phyloP scores from a whole-genome alignment of 1,284 basidiomycete genomes.

The Ceraceosorus guamensis region DNA sequence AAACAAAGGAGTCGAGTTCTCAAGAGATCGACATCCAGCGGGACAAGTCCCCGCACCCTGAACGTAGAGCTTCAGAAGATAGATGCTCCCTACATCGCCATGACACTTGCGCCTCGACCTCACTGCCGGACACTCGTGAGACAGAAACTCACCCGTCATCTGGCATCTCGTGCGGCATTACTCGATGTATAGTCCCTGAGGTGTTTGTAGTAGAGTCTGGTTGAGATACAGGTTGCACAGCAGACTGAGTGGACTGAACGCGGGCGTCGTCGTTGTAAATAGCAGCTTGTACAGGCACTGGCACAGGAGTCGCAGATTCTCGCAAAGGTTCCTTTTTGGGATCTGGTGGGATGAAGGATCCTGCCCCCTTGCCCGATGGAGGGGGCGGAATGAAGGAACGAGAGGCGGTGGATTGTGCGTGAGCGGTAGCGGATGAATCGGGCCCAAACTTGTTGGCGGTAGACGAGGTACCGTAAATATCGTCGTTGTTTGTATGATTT shows the following conservation, averaged over 20 bases:
- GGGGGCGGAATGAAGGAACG: conserved; percentile 10
- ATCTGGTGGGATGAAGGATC: background rate
- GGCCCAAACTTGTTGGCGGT: background rate
- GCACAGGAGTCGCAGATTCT: background rate
- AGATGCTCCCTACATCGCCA: background rate
- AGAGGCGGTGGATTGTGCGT: background rate
- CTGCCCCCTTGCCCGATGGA: background rate
- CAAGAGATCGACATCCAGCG: background rate
- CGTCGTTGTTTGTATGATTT: conserved; percentile 1
- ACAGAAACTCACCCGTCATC: conserved; percentile 84
- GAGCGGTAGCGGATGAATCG: background rate
- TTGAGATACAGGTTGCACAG: too few species aligned
- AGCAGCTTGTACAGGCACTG: conserved; percentile 1
- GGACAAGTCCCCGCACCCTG: background rate
- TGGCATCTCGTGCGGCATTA: conserved; percentile 89
- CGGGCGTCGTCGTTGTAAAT: background rate
- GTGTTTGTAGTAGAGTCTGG: background rate
- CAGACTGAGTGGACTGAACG: too few species aligned
- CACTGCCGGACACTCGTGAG: background rate
- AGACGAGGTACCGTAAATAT: conserved; percentile 1
- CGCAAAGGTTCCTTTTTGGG: background rate
- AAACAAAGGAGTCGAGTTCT: conserved; percentile 6
- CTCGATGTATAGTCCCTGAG: conserved; percentile 37
- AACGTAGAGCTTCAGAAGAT: background rate
- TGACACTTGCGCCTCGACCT: background rate